phyloP scores from a whole-genome alignment of 371 early-diverging fungal species.

The Furculomyces boomerangus region DNA sequence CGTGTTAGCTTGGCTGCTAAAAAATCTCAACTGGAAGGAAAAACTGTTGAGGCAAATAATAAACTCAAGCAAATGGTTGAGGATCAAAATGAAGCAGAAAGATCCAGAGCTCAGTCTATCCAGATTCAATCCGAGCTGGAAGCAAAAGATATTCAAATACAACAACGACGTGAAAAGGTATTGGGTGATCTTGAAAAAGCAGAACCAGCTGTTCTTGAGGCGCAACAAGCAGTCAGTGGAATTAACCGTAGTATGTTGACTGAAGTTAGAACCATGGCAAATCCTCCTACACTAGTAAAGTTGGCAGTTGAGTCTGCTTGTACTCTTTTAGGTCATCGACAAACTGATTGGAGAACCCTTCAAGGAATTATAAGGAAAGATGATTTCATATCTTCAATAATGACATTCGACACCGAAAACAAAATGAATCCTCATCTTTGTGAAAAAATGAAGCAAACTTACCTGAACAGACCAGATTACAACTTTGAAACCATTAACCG shows the following conservation, averaged over 20 bases:
- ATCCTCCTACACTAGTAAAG: constrained; percentile 93
- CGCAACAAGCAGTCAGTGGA: constrained; percentile 78
- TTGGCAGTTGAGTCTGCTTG: constrained; percentile 96
- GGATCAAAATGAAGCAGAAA: constrained; percentile 91
- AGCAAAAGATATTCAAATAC: constrained; percentile 58
- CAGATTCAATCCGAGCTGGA: constrained; percentile 63
- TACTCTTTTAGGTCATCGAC: constrained; percentile 73
- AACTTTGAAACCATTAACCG: constrained; percentile 89
- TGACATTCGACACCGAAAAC: constrained; percentile 75
- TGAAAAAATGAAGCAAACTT: constrained; percentile 57
- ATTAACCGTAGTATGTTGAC: constrained; percentile 94
- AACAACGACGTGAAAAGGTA: constrained; percentile 63
- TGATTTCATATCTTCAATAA: constrained; percentile 94
- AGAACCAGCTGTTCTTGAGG: constrained; percentile 95
- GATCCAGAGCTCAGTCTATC: constrained; percentile 66
- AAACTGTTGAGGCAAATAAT: constrained; percentile 80
- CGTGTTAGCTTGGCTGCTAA: constrained; percentile 76
- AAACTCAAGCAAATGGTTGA: constrained; percentile 91
- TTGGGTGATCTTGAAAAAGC: constrained; percentile 79
- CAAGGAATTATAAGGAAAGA: constrained; percentile 85
- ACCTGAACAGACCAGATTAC: constrained; percentile 62
- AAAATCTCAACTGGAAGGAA: constrained; percentile 70
- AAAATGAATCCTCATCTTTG: constrained; percentile 55
- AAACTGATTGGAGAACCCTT: constrained; percentile 72
- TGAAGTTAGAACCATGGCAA: constrained; percentile 97